Evolutionary conservation across 2,329 filamentous ascomycete genomes (phyloP).

Genomic region (Cryphonectria naterciae): DNA sequence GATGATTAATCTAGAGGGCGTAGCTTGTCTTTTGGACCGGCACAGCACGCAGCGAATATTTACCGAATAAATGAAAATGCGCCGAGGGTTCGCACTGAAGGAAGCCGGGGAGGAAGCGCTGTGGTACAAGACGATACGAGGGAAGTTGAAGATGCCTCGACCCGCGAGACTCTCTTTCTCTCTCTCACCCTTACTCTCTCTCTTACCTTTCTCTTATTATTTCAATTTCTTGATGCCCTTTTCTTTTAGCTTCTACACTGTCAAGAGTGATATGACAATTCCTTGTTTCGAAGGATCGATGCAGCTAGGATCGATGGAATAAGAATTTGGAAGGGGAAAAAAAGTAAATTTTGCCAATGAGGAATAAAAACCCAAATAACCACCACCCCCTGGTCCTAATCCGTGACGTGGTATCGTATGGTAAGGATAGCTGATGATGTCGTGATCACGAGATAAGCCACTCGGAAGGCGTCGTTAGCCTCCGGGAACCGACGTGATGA

Average conservation of each 20-base stretch:
- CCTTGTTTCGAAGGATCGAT: not conserved
- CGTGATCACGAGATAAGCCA: conserved; percentile 10
- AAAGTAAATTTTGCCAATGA: not conserved
- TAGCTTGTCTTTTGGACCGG: not conserved
- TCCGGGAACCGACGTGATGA: not conserved
- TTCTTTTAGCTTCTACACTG: too few relatives aligned
- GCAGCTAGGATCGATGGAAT: not conserved
- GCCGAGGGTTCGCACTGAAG: conserved; percentile 3
- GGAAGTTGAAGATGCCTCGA: not conserved
- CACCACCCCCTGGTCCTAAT: not conserved
- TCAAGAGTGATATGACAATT: not conserved
- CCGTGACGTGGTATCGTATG: not conserved
- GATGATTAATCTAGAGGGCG: not conserved
- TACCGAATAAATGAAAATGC: not conserved
- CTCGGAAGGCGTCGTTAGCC: conserved; percentile 8
- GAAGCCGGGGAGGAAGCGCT: not conserved
- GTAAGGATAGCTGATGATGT: not conserved
- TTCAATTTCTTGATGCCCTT: too few relatives aligned
- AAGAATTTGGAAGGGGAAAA: not conserved
- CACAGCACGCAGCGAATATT: not conserved
- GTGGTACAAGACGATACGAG: not conserved
- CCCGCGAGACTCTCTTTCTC: not conserved
- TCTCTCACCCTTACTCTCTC: too few relatives aligned
- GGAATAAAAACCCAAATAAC: not conserved
- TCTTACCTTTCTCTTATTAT: not conserved